Evolutionary conservation across 768 basidiomycete species (phyloP).

Genomic region (Boletus subcaerulescens): DNA sequence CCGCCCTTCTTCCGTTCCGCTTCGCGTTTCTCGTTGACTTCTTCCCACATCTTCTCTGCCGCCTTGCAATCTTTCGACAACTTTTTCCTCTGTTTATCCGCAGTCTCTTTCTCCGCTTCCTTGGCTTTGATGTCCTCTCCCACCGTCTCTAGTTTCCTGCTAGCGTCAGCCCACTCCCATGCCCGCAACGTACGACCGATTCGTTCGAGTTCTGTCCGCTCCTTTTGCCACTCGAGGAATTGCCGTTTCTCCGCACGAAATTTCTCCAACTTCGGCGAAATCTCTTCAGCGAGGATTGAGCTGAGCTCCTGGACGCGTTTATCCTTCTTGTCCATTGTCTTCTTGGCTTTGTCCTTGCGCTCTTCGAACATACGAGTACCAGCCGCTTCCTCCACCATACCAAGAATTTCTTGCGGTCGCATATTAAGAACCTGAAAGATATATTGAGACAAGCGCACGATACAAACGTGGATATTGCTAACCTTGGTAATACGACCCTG

Average conservation of each 20-base stretch:
- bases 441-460: background rate
- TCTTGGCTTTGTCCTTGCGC: conserved; percentile 92
- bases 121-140: conserved; percentile 52
- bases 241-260: conserved; percentile 86
- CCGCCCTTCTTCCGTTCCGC: conserved; percentile 92
- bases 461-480: conserved; percentile 5
- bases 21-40: conserved; percentile 74
- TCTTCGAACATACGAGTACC: conserved; percentile 99
- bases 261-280: conserved; percentile 90
- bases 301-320: conserved; percentile 91
- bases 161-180: conserved; percentile 78
- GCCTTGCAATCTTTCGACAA: conserved; percentile 52
- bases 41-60: conserved; percentile 63
- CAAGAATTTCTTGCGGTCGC: conserved; percentile 95
- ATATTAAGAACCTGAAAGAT: conserved; percentile 76
- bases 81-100: conserved; percentile 48
- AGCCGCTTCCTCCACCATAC: conserved; percentile 98
- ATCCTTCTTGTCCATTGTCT: conserved; percentile 96
- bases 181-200: conserved; percentile 80
- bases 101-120: conserved; percentile 45
- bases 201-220: conserved; percentile 81
- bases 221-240: conserved; percentile 88
- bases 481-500: conserved; percentile 99
- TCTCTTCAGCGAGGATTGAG: conserved; percentile 79
- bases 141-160: conserved; percentile 51